Conservation (phyloP, 495 filamentous ascomycete genomes). For the Penicillium dipodomyicola region DNA sequence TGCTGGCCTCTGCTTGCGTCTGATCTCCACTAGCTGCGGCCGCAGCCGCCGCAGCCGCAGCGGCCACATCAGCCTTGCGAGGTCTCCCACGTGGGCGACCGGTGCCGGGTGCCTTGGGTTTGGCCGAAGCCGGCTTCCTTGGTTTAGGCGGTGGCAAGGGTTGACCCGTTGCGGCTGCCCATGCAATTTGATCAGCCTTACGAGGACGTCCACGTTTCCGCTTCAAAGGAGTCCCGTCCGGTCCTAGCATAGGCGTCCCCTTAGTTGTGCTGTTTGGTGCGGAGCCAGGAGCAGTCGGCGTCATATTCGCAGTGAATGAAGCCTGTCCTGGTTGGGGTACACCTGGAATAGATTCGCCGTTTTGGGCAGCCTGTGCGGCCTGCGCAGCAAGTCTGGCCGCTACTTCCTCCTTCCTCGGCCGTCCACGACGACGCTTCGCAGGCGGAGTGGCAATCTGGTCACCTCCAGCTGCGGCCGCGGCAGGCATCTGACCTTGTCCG, state of each 20-base stretch:
- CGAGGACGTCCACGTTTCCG: conserved; percentile 42
- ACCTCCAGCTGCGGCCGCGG: conserved; percentile 1
- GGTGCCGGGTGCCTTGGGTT: conserved; percentile 35
- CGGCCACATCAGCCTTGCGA: conserved; percentile 40
- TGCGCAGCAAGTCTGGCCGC: conserved; percentile 25
- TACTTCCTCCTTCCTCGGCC: conserved; percentile 30
- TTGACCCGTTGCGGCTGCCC: conserved; percentile 26
- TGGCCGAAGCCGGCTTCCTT: conserved; percentile 16
- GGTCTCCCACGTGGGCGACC: conserved; percentile 42
- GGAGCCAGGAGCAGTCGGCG: conserved; percentile 15
- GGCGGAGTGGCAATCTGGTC: conserved; percentile 15
- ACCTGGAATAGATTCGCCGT: conserved; percentile 17
- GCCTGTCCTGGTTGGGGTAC: conserved; percentile 21
- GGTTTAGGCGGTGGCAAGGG: conserved; percentile 25
- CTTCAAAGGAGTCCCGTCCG: conserved; percentile 38
- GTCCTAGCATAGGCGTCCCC: conserved; percentile 23
- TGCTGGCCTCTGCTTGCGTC: conserved; percentile 3
- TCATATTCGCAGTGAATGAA: conserved; percentile 28
- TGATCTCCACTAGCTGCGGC: conserved; percentile 16
- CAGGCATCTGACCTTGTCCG: conserved; percentile 15
- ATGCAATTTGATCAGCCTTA: conserved; percentile 38
- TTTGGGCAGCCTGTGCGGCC: conserved; percentile 20
- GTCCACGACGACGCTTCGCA: conserved; percentile 28
- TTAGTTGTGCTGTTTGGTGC: conserved; percentile 3
- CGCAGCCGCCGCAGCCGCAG: conserved; percentile 31